Evolutionary conservation across 768 basidiomycete species (phyloP).

Genomic region (Auriscalpium vulgare): DNA sequence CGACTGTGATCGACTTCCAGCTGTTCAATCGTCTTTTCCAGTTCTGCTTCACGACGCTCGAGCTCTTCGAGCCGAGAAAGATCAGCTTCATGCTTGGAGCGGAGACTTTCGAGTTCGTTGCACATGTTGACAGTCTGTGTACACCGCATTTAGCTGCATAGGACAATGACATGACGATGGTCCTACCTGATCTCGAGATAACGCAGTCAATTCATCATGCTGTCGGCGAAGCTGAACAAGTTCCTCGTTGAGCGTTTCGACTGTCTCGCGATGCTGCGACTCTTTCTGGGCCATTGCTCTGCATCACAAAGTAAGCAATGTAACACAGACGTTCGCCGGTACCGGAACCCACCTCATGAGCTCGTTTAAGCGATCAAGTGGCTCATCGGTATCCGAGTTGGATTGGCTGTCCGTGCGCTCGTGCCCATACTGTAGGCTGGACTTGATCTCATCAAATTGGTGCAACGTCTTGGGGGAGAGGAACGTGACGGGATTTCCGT

Average conservation of each 20-base stretch:
- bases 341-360: conserved; percentile 70
- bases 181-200: conserved; percentile 77
- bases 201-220: conserved; percentile 71
- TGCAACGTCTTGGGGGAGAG: conserved; percentile 67
- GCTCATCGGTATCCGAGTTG: conserved; percentile 55
- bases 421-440: conserved; percentile 46
- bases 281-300: conserved; percentile 99
- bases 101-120: conserved; percentile 71
- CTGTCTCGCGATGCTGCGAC: conserved; percentile 74
- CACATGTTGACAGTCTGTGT: conserved; percentile 78
- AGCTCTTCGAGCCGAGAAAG: conserved; percentile 46
- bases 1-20: conserved; percentile 42
- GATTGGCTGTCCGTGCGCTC: conserved; percentile 18
- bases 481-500: conserved; percentile 20
- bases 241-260: conserved; percentile 64
- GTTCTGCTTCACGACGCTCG: conserved; percentile 46
- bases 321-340: conserved; percentile 1
- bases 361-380: conserved; percentile 76
- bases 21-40: conserved; percentile 41
- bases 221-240: conserved; percentile 65
- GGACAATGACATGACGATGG: neutral
- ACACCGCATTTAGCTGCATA: neutral
- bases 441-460: conserved; percentile 68
- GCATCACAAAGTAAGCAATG: conserved; percentile 8
- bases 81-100: conserved; percentile 48